A percentile compares a stretch with the other conserved stretches of the same genome.
These are phyloP conservation scores for Pythium sp. DNA, from an alignment of 352 stramenopile species.

Conservation along the genomic window DNA sequence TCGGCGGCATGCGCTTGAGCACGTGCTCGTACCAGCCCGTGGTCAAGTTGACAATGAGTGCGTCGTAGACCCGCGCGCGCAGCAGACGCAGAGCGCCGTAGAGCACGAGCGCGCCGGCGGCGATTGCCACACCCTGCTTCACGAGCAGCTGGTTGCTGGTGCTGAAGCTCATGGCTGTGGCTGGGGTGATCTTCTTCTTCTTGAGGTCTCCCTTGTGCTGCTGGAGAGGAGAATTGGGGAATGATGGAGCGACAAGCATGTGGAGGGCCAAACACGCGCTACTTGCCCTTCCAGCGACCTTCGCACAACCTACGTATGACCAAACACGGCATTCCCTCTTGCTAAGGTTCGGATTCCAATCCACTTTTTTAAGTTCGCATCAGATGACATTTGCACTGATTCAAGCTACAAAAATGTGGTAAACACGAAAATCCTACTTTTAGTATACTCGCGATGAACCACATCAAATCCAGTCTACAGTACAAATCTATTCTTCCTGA, in stretches of 20 bases:
- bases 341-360: not conserved
- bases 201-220: not conserved
- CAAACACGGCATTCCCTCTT: slow-evolving; percentile 1
- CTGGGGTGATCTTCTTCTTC: not conserved
- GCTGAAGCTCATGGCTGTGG: slow-evolving; percentile 7
- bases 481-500: not conserved
- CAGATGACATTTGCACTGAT: not conserved
- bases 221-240: not conserved
- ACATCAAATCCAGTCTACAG: not conserved
- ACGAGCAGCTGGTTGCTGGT: slow-evolving; percentile 8
- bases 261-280: slow-evolving; percentile 6
- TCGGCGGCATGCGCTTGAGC: slow-evolving; percentile 47
- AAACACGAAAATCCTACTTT: not conserved
- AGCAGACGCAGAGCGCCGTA: slow-evolving; percentile 53
- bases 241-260: not conserved
- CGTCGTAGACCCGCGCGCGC: slow-evolving; percentile 85
- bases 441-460: not conserved
- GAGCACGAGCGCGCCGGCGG: slow-evolving; percentile 30
- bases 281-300: slow-evolving; percentile 5
- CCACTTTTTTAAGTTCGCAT: not conserved
- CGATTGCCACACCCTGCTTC: slow-evolving; percentile 22
- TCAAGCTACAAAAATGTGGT: not conserved
- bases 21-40: slow-evolving; percentile 89
- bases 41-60: slow-evolving; percentile 85
- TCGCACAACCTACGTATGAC: slow-evolving; percentile 1